phyloP scores from a whole-genome alignment of 2,329 filamentous ascomycete genomes.

The Colletotrichum kahawae region DNA sequence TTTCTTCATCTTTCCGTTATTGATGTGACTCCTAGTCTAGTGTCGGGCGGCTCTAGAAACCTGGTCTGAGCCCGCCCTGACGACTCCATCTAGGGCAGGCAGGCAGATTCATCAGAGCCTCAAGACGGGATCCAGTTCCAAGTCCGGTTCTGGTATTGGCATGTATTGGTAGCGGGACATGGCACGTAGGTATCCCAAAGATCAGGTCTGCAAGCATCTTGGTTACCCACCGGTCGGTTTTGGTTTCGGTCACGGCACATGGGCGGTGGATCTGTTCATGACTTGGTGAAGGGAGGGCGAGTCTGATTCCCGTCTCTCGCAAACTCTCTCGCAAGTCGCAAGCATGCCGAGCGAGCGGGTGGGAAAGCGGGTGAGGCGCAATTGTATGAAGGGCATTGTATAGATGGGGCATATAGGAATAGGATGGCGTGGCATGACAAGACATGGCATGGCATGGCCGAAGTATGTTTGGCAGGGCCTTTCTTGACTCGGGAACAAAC shows the following conservation, averaged over 20 bases:
- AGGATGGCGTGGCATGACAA: background rate
- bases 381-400: background rate
- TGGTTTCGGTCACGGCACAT: constrained; percentile 20
- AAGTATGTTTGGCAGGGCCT: background rate
- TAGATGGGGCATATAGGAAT: constrained; percentile 2
- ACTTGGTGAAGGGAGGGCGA: background rate
- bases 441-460: background rate
- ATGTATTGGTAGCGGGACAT: background rate
- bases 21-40: background rate
- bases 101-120: background rate
- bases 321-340: background rate
- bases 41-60: background rate
- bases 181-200: background rate
- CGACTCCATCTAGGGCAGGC: background rate
- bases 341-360: background rate
- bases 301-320: background rate
- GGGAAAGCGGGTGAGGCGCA: background rate
- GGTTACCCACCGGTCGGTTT: constrained; percentile 13
- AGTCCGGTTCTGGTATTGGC: background rate
- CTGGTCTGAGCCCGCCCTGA: background rate
- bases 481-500: constrained; percentile 17
- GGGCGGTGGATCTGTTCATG: constrained; percentile 19
- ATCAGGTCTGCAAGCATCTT: constrained; percentile 8
- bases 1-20: constrained; percentile 6
- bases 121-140: background rate